Percentiles rank a stretch among this genome's conserved stretches.
Conservation (phyloP, 352 stramenopile species). For the Phytophthora ohioensis region DNA sequence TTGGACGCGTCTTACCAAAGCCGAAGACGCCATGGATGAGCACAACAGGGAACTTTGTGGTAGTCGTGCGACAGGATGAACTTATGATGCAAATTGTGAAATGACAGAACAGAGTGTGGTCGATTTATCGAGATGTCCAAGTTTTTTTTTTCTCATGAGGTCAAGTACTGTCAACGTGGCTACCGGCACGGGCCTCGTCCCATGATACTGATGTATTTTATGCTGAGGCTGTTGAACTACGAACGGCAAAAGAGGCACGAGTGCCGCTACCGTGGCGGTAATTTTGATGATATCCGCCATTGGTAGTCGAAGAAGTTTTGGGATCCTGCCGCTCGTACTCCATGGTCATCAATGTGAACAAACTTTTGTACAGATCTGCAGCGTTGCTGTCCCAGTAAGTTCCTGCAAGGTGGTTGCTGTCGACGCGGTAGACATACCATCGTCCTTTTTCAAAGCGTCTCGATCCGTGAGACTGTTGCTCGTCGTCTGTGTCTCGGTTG, state of each 20-base stretch:
- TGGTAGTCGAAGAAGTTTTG: slow-evolving; percentile 6
- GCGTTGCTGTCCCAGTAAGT: slow-evolving; percentile 78
- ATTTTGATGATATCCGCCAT: slow-evolving; percentile 19
- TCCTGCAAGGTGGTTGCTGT: slow-evolving; percentile 78
- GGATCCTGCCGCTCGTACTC: slow-evolving; percentile 59
- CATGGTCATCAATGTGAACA: slow-evolving; percentile 72
- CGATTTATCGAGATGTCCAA: neutral
- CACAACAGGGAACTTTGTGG: slow-evolving; percentile 52
- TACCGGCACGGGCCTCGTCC: neutral
- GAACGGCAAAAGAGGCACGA: slow-evolving; percentile 22
- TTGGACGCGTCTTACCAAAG: slow-evolving; percentile 15
- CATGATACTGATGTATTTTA: neutral
- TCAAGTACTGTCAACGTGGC: slow-evolving; percentile 4
- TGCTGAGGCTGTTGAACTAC: neutral
- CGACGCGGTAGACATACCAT: slow-evolving; percentile 85
- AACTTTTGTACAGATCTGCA: slow-evolving; percentile 66
- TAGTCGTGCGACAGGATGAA: slow-evolving; percentile 10
- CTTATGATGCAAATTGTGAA: slow-evolving; percentile 12
- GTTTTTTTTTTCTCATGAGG: neutral
- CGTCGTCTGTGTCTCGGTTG: slow-evolving; percentile 48
- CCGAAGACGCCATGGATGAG: slow-evolving; percentile 44
- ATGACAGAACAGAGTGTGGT: neutral
- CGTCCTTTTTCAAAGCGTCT: slow-evolving; percentile 61
- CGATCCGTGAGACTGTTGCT: slow-evolving; percentile 28
- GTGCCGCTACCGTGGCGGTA: slow-evolving; percentile 18